These are phyloP conservation scores for Phlegmacium glaucopus DNA, from an alignment of 768 basidiomycete genomes.

Conservation along the genomic window DNA sequence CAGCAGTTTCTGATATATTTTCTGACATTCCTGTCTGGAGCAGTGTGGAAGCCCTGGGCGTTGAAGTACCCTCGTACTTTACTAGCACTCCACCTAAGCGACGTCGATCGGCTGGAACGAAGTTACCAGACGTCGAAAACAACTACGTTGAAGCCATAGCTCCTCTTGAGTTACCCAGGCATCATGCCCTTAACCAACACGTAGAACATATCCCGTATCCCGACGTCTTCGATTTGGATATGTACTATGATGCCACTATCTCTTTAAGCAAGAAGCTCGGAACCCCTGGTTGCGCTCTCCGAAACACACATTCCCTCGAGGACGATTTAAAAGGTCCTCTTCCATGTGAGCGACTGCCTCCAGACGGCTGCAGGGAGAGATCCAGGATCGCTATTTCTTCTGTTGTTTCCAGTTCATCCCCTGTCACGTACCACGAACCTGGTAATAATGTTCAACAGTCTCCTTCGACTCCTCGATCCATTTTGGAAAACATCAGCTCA, in stretches of 20 bases:
- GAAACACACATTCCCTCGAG: too few relatives aligned
- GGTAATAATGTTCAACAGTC: too few relatives aligned
- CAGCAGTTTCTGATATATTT: conserved; percentile 1
- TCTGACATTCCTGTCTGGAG: background rate
- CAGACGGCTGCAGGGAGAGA: too few relatives aligned
- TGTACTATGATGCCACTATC: conserved; percentile 14
- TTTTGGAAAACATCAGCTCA: too few relatives aligned
- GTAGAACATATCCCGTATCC: conserved; percentile 14
- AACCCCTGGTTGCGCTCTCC: background rate
- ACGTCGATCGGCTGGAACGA: background rate
- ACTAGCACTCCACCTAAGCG: conserved; percentile 14
- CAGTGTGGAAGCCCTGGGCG: background rate
- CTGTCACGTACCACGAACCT: too few relatives aligned
- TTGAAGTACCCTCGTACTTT: conserved; percentile 5
- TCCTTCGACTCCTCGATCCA: too few relatives aligned
- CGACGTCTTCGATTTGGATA: conserved; percentile 24
- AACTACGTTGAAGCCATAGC: background rate
- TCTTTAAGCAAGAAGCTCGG: background rate
- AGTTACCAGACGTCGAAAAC: background rate
- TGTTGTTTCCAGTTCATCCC: too few relatives aligned
- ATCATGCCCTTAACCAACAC: conserved; percentile 8
- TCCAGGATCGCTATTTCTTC: too few relatives aligned
- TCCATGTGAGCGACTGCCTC: too few relatives aligned
- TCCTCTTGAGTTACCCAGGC: background rate
- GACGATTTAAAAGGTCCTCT: too few relatives aligned